Conservation (phyloP, 768 basidiomycete genomes). For the Tylopilus sp. region DNA sequence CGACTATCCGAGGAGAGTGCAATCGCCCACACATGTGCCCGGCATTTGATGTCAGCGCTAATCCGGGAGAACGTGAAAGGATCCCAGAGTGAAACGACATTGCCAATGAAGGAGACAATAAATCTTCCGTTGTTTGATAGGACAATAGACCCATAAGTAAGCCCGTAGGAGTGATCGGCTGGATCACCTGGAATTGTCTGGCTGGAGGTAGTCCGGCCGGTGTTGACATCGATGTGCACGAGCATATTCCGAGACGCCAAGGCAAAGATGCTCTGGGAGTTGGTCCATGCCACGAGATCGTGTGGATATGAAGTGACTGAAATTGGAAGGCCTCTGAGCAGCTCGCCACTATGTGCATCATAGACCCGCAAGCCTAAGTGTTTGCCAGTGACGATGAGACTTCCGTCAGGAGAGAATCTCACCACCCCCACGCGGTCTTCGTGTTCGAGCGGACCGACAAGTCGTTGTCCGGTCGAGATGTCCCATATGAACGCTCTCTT, state of each 20-base stretch:
- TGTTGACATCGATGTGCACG: neutral
- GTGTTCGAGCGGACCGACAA: too few relatives aligned
- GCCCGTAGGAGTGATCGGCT: neutral
- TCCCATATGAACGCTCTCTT: too few relatives aligned
- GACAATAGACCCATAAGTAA: neutral
- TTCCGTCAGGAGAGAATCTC: too few relatives aligned
- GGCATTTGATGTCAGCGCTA: neutral
- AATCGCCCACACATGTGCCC: neutral
- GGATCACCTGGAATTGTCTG: neutral
- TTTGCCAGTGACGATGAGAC: neutral
- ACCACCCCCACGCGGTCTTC: too few relatives aligned
- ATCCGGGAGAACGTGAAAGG: neutral
- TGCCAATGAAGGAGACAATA: neutral
- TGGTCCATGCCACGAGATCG: neutral
- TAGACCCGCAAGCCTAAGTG: neutral
- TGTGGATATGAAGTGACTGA: neutral
- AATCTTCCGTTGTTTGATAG: neutral
- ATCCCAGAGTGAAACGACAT: conserved; percentile 1
- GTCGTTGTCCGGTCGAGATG: too few relatives aligned
- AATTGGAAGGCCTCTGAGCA: neutral
- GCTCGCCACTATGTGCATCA: too few relatives aligned
- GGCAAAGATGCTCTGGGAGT: neutral
- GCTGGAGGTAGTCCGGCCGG: neutral
- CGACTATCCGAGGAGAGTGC: conserved; percentile 5
- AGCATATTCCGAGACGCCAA: neutral